Evolutionary conservation across 495 filamentous ascomycete genomes (phyloP).

Genomic region (Neurospora hispaniola): DNA sequence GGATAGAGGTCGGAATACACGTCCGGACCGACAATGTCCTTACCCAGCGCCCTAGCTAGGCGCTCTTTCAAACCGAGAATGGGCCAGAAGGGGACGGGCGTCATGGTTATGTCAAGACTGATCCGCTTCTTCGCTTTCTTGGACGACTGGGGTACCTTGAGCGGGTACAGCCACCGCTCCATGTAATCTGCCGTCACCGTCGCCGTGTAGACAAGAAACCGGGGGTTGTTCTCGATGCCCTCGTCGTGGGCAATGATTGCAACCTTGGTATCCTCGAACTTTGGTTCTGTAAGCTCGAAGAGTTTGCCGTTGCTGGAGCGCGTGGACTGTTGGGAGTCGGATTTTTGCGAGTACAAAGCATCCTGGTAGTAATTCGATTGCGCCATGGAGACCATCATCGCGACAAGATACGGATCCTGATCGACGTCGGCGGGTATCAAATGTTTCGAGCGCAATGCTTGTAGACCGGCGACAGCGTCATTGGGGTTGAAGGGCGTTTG

Average conservation of each 20-base stretch:
- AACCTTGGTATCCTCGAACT: constrained; percentile 28
- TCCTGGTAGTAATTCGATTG: constrained; percentile 31
- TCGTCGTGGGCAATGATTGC: constrained; percentile 31
- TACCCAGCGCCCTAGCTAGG: constrained; percentile 33
- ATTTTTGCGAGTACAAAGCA: background rate
- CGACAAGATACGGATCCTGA: constrained; percentile 34
- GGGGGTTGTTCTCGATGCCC: constrained; percentile 14
- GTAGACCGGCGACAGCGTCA: constrained; percentile 23
- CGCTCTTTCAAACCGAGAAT: constrained; percentile 38
- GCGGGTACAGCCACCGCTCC: constrained; percentile 27
- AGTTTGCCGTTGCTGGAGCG: constrained; percentile 3
- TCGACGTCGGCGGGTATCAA: constrained; percentile 28
- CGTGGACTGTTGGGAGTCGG: constrained; percentile 10
- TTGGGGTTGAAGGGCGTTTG: constrained; percentile 22
- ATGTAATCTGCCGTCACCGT: constrained; percentile 28
- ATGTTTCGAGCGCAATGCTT: constrained; percentile 26
- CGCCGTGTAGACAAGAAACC: constrained; percentile 35
- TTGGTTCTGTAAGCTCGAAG: constrained; percentile 5
- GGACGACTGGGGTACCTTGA: constrained; percentile 14
- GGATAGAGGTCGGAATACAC: constrained; percentile 13
- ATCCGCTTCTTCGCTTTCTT: constrained; percentile 1
- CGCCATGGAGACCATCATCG: constrained; percentile 34
- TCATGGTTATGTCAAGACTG: constrained; percentile 25
- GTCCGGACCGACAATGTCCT: constrained; percentile 27
- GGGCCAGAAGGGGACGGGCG: constrained; percentile 34